Conservation (phyloP, 148 eudicot genomes). For the Talinum fruticosum region DNA sequence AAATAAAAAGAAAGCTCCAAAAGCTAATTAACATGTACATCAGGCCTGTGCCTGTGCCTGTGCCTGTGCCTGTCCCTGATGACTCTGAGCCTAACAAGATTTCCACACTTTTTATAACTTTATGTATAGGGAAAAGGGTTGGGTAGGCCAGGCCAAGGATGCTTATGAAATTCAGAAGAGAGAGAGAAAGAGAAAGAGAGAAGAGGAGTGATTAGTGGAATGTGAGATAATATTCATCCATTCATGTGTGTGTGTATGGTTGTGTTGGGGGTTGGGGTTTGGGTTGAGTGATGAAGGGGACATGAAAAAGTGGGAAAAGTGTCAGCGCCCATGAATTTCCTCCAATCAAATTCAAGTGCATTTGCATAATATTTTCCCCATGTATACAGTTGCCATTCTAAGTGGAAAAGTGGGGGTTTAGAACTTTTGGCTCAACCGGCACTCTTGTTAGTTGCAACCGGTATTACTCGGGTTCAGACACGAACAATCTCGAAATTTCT, state of each 20-base stretch:
- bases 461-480: no score
- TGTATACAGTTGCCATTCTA: no score
- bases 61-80: not conserved
- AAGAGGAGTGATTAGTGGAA: not conserved
- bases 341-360: not conserved
- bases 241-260: not conserved
- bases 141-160: no score
- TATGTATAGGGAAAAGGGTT: not conserved
- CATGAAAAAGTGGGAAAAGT: not conserved
- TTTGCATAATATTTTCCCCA: not conserved
- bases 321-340: conserved; percentile 1
- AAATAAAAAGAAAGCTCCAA: not conserved
- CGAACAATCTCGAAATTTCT: no score
- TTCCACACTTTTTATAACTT: not conserved
- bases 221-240: no score
- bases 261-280: not conserved
- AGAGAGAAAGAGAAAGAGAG: no score
- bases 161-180: no score
- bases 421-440: no score
- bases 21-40: not conserved
- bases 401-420: no score
- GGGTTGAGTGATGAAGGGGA: not conserved
- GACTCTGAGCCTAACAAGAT: not conserved
- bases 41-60: no score
- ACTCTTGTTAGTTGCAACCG: no score